Conservation (phyloP, 768 basidiomycete species). For the Cyclocybe aegerita region DNA sequence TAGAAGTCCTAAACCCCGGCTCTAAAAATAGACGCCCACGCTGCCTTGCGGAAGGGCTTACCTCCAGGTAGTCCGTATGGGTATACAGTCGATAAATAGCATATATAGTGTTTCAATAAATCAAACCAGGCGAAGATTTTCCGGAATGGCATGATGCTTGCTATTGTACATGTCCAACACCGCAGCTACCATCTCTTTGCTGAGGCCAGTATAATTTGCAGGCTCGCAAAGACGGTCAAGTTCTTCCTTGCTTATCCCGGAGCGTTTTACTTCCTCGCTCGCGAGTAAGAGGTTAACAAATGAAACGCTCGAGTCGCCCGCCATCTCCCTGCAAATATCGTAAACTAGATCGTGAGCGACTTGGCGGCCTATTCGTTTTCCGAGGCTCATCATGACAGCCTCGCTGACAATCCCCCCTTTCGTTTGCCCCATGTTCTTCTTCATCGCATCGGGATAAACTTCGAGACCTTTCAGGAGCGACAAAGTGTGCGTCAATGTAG, state of each 20-base stretch:
- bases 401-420: slow-evolving; percentile 42
- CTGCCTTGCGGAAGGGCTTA: too few species aligned
- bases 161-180: slow-evolving; percentile 12
- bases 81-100: too few species aligned
- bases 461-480: slow-evolving; percentile 37
- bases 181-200: slow-evolving; percentile 27
- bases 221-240: slow-evolving; percentile 36
- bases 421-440: slow-evolving; percentile 35
- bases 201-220: slow-evolving; percentile 35
- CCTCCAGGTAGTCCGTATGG: too few species aligned
- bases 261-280: slow-evolving; percentile 23
- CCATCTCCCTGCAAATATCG: slow-evolving; percentile 34
- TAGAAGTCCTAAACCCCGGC: too few species aligned
- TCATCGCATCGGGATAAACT: slow-evolving; percentile 39
- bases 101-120: not conserved
- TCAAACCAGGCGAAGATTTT: not conserved
- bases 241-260: slow-evolving; percentile 23
- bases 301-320: slow-evolving; percentile 18
- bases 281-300: slow-evolving; percentile 31
- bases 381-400: slow-evolving; percentile 49
- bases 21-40: too few species aligned
- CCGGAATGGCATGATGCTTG: not conserved
- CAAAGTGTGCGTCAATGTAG: slow-evolving; percentile 34
- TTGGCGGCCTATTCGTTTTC: slow-evolving; percentile 41
- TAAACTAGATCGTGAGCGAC: slow-evolving; percentile 45